Evolutionary conservation across 805 yeast species (phyloP), one percentile per base, ranked within the genome.

Genomic region (Pichia membranifaciens): DNA sequence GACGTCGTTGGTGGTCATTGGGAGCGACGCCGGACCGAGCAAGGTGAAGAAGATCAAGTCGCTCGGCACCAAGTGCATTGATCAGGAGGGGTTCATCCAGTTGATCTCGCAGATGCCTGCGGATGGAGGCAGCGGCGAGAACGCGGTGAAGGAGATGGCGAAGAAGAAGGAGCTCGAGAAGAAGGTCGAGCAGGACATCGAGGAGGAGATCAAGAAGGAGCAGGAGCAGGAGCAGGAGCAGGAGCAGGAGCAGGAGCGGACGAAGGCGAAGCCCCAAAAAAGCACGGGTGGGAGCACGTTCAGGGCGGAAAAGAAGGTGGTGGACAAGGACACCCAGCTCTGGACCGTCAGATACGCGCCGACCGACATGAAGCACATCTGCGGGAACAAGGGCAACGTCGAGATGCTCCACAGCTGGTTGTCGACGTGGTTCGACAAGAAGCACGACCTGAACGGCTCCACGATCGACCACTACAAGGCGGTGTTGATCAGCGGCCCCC

Each of bases 311-410:
- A 58, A 55, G 23, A 63, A 65, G 1, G 54, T 70, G 20, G 70
- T 48, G 28, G 50, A 45, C 36, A 44, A 28, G 38, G 43, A 38
- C 4, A 37, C 36, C 46, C 83, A 82, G 57, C 68, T 93, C 48
- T 93, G 99, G 99, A 93, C 99, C 0, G 84, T 79, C 4, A 88
- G 81, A 62, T 87, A 93, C 65, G 98, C 98, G 0, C 99, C 99
- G 9, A 75, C 79, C 1, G 72, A 73, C 33, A 51, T 84, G 40
- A 70, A 71, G 35, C 96, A 91, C 54, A 78, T 93, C 22, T 90
- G 97, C 67, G 99, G 99, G 51, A 90, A 90, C 63, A 88, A 87
- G 63, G 79, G 86, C 3, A 78, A 79, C 48, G 82, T 93, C 13
- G 69, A 70, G 18, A 79, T 79, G 58, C 70, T 93, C 41, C 71